Conservation (phyloP, 164 flowering plant species). For the Berberis thunbergii region DNA sequence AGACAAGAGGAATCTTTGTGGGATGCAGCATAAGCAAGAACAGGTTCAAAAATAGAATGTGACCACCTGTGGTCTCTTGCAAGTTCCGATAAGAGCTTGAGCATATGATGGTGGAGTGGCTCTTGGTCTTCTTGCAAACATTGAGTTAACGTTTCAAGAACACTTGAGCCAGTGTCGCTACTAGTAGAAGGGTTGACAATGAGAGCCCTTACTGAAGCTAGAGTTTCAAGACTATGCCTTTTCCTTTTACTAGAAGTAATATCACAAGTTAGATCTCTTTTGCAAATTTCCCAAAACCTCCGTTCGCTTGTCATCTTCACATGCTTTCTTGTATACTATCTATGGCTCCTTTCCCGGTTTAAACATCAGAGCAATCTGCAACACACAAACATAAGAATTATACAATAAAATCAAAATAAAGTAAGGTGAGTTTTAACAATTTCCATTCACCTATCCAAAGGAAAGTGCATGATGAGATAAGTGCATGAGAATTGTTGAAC, state of each 20-base stretch:
- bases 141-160: conserved; percentile 33
- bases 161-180: conserved; percentile 22
- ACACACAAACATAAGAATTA: background rate
- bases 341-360: background rate
- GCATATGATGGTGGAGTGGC: conserved; percentile 18
- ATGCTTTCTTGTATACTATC: background rate
- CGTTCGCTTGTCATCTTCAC: conserved; percentile 9
- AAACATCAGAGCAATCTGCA: background rate
- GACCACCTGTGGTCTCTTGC: conserved; percentile 25
- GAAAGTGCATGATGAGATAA: no score
- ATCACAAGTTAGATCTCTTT: conserved; percentile 1
- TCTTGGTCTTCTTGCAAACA: conserved; percentile 19
- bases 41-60: conserved; percentile 17
- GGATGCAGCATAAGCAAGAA: conserved; percentile 16
- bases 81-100: conserved; percentile 42
- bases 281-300: conserved; percentile 6
- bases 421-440: no score
- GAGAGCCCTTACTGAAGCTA: conserved; percentile 40
- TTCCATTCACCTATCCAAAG: background rate
- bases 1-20: conserved; percentile 23
- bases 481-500: no score
- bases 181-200: conserved; percentile 47
- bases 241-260: background rate
- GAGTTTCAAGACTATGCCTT: conserved; percentile 17
- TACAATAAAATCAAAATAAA: background rate